phyloP scores from a whole-genome alignment of 139 green algal genomes.

The Coelastrella sp. region DNA sequence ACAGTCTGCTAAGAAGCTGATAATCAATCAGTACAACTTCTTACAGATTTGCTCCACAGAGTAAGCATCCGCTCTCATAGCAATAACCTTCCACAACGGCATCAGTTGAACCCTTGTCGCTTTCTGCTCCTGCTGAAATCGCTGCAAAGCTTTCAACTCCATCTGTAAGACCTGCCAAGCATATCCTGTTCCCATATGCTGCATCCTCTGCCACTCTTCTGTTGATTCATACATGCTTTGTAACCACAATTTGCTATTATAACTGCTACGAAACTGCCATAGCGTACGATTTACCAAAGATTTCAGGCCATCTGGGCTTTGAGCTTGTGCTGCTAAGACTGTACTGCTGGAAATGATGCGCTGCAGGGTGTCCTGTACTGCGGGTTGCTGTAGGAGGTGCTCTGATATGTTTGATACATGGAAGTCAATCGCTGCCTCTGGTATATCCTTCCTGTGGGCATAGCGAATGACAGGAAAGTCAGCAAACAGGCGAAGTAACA shows the following conservation, averaged over 20 bases:
- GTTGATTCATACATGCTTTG: neutral
- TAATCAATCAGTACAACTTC: neutral
- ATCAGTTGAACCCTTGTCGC: neutral
- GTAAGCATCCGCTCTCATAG: neutral
- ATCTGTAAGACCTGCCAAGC: slow-evolving; percentile 2
- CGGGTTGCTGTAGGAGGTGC: slow-evolving; percentile 47
- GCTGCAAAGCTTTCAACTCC: neutral
- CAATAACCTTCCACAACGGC: slow-evolving; percentile 16
- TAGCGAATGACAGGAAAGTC: neutral
- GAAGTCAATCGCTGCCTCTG: slow-evolving; percentile 67
- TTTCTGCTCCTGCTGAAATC: neutral
- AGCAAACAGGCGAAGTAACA: neutral
- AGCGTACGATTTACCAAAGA: neutral
- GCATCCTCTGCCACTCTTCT: neutral
- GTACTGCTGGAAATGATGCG: neutral
- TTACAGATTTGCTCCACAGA: neutral
- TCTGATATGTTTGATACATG: slow-evolving; percentile 55
- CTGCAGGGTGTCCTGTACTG: neutral
- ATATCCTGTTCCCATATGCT: neutral
- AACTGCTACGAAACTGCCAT: slow-evolving; percentile 54
- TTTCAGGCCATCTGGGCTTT: neutral
- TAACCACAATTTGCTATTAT: slow-evolving; percentile 47
- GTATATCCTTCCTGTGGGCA: slow-evolving; percentile 56
- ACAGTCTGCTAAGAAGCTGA: too few relatives aligned
- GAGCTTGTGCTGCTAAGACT: slow-evolving; percentile 15